These are phyloP conservation scores for Blepharisma japonicum DNA, from an alignment of 73 alveolate genomes.

Conservation along the genomic window DNA sequence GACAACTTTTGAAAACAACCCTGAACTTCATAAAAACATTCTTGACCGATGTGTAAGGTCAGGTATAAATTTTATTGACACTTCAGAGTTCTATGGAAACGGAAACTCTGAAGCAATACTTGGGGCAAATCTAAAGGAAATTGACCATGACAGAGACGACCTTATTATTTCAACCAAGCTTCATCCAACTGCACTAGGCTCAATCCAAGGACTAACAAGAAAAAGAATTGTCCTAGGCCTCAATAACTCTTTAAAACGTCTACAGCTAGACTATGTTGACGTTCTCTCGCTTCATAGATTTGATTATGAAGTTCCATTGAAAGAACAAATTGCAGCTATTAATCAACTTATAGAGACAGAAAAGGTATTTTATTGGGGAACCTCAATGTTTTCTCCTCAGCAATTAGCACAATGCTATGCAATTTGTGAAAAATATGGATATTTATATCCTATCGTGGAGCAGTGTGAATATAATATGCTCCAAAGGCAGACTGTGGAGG, in stretches of 20 bases:
- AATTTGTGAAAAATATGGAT: not conserved
- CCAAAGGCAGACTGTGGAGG: constrained; percentile 83
- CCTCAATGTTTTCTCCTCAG: constrained; percentile 23
- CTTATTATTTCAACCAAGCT: too few species aligned
- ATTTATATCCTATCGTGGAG: constrained; percentile 88
- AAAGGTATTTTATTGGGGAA: constrained; percentile 42
- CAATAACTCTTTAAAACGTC: too few species aligned
- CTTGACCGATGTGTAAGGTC: constrained; percentile 63
- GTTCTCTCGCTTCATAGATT: constrained; percentile 41
- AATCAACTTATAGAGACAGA: too few species aligned
- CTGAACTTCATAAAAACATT: constrained; percentile 29
- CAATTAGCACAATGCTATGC: too few species aligned
- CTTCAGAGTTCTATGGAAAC: constrained; percentile 92
- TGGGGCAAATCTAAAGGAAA: constrained; percentile 19
- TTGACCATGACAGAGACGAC: too few species aligned
- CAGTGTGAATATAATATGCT: constrained; percentile 88
- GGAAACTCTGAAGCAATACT: constrained; percentile 75
- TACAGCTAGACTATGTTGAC: too few species aligned
- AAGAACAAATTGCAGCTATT: constrained; percentile 69
- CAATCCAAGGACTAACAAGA: constrained; percentile 49
- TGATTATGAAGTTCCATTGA: constrained; percentile 85
- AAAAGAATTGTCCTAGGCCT: too few species aligned
- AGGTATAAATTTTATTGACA: constrained; percentile 94
- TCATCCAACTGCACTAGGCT: not conserved
- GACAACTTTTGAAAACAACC: constrained; percentile 35